Percentiles rank a stretch among this genome's conserved stretches.
phyloP scores from a whole-genome alignment of 1,284 basidiomycete genomes.

The Anthracocystis panici-leucophaei region DNA sequence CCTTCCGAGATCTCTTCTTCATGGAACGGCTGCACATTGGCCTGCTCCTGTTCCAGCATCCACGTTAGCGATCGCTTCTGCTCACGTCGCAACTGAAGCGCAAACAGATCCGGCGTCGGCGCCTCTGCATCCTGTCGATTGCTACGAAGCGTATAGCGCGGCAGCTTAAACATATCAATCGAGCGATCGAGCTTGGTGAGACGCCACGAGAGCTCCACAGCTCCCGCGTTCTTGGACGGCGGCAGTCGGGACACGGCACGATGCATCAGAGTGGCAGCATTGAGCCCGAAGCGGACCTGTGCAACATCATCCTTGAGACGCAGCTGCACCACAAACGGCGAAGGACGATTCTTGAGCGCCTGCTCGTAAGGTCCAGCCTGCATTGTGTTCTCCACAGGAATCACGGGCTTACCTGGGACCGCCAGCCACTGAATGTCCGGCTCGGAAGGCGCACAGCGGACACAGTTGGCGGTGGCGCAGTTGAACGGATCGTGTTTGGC shows the following conservation, averaged over 20 bases:
- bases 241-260: slow-evolving; percentile 87
- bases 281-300: slow-evolving; percentile 85
- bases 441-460: slow-evolving; percentile 81
- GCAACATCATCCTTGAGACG: slow-evolving; percentile 78
- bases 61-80: slow-evolving; percentile 90
- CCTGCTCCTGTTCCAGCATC: slow-evolving; percentile 85
- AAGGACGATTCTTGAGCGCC: slow-evolving; percentile 85
- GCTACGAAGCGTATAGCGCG: slow-evolving; percentile 78
- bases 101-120: slow-evolving; percentile 82
- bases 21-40: slow-evolving; percentile 75
- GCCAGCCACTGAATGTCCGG: slow-evolving; percentile 81
- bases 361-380: slow-evolving; percentile 70
- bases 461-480: slow-evolving; percentile 71
- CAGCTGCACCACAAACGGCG: slow-evolving; percentile 87
- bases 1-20: slow-evolving; percentile 96
- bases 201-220: slow-evolving; percentile 77
- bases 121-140: slow-evolving; percentile 83
- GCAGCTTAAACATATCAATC: slow-evolving; percentile 69
- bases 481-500: slow-evolving; percentile 34
- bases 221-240: slow-evolving; percentile 64
- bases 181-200: slow-evolving; percentile 82
- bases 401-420: slow-evolving; percentile 40
- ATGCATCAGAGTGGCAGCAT: slow-evolving; percentile 86
- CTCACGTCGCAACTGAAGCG: slow-evolving; percentile 77
- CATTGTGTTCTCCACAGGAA: slow-evolving; percentile 56